phyloP scores from a whole-genome alignment of 257 asterid genomes.

The Datura wrightii region DNA sequence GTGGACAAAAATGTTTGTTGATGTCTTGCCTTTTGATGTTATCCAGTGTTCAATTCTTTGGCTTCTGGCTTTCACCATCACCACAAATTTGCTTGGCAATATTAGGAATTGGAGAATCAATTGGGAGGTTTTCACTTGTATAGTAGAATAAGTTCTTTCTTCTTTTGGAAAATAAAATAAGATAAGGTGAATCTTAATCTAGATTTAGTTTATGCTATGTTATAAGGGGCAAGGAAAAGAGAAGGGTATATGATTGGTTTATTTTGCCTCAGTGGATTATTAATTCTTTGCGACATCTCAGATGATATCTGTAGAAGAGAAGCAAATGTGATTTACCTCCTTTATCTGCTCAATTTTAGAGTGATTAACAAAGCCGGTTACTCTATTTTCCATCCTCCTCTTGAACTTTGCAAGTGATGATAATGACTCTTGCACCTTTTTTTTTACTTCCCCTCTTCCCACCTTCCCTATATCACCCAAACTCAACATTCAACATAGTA shows the following conservation, averaged over 20 bases:
- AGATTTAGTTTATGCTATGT: not conserved
- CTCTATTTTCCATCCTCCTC: not conserved
- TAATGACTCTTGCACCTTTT: not conserved
- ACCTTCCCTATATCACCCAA: not conserved
- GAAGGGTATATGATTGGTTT: not conserved
- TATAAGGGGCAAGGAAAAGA: not conserved
- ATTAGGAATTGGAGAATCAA: not conserved
- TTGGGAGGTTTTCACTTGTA: not conserved
- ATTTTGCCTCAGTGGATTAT: not conserved
- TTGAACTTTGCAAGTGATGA: constrained; percentile 1
- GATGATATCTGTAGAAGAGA: not conserved
- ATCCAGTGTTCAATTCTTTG: not conserved
- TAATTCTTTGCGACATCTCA: not conserved
- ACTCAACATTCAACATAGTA: not conserved
- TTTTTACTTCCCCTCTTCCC: not conserved
- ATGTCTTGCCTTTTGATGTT: not conserved
- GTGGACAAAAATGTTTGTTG: not conserved
- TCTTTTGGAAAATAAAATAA: not conserved
- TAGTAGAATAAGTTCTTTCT: not conserved
- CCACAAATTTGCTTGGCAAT: not conserved
- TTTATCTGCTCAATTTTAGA: not conserved
- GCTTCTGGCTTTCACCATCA: not conserved
- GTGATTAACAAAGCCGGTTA: not conserved
- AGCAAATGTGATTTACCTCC: not conserved
- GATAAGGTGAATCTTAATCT: not conserved